phyloP scores from a whole-genome alignment of 2,329 filamentous ascomycete genomes.

The Penicillium crustosum region DNA sequence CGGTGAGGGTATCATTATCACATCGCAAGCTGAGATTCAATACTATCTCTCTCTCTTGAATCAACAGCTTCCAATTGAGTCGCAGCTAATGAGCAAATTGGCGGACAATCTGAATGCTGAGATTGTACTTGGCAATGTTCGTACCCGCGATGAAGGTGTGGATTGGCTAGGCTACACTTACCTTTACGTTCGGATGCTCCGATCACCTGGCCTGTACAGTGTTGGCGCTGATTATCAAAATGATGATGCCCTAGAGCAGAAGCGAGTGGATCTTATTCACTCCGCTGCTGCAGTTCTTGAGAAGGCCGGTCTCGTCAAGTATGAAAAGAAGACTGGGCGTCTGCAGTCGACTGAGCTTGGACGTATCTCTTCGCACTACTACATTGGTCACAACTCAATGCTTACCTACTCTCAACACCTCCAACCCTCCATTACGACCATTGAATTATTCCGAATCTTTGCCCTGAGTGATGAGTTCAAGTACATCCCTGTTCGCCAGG shows the following conservation, averaged over 20 bases:
- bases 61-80: conserved; percentile 95
- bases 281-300: conserved; percentile 86
- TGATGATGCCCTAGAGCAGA: conserved; percentile 88
- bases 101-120: conserved; percentile 97
- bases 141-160: conserved; percentile 91
- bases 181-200: conserved; percentile 94
- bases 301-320: conserved; percentile 86
- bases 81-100: conserved; percentile 87
- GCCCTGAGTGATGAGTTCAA: conserved; percentile 97
- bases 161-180: conserved; percentile 99
- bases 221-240: conserved; percentile 95
- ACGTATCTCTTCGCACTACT: conserved; percentile 95
- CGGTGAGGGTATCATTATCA: conserved; percentile 98
- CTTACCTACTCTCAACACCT: conserved; percentile 94
- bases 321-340: conserved; percentile 88
- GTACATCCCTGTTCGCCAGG: conserved; percentile 95
- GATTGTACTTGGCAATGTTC: conserved; percentile 88
- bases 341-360: conserved; percentile 91
- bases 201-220: conserved; percentile 90
- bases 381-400: conserved; percentile 96
- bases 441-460: conserved; percentile 96
- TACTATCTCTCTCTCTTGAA: conserved; percentile 97
- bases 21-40: conserved; percentile 88
- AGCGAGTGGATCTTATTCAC: conserved; percentile 94
- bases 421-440: conserved; percentile 86